Percentiles rank a stretch among this genome's conserved stretches.
Evolutionary conservation across 2,329 filamentous ascomycete genomes (phyloP).

Genomic region (Beauveria brongniartii): DNA sequence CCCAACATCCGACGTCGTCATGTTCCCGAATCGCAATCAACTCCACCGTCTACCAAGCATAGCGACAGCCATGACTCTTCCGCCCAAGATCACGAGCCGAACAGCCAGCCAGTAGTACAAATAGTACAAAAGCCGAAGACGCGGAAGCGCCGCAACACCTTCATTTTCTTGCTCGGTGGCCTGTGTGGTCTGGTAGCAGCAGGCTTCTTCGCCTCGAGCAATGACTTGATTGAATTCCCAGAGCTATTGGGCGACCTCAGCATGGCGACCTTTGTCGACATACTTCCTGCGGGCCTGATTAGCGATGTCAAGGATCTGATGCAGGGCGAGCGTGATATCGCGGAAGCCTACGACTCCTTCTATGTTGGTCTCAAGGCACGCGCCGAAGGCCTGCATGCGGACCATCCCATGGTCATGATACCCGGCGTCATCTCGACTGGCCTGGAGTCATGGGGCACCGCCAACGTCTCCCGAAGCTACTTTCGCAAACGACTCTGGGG

Average conservation of each 20-base stretch:
- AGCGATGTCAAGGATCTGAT: slow-evolving; percentile 80
- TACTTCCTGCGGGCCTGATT: slow-evolving; percentile 76
- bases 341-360: slow-evolving; percentile 89
- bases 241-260: slow-evolving; percentile 60
- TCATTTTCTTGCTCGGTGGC: slow-evolving; percentile 82
- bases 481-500: slow-evolving; percentile 95
- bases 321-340: slow-evolving; percentile 72
- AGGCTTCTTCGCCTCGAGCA: slow-evolving; percentile 80
- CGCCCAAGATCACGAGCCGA: not conserved
- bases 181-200: slow-evolving; percentile 86
- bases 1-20: slow-evolving; percentile 5
- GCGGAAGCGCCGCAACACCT: slow-evolving; percentile 66
- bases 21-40: not conserved
- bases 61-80: not conserved
- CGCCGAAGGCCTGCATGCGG: slow-evolving; percentile 69
- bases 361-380: slow-evolving; percentile 78
- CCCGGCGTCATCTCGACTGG: slow-evolving; percentile 97
- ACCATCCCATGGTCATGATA: slow-evolving; percentile 92
- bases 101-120: slow-evolving; percentile 27
- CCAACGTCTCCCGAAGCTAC: slow-evolving; percentile 75
- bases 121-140: slow-evolving; percentile 40
- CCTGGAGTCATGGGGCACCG: slow-evolving; percentile 92
- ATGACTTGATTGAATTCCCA: slow-evolving; percentile 78
- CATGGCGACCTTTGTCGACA: slow-evolving; percentile 80
- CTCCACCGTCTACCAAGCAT: not conserved